phyloP scores from a whole-genome alignment of 495 filamentous ascomycete species.

The Penicillium paradoxum region DNA sequence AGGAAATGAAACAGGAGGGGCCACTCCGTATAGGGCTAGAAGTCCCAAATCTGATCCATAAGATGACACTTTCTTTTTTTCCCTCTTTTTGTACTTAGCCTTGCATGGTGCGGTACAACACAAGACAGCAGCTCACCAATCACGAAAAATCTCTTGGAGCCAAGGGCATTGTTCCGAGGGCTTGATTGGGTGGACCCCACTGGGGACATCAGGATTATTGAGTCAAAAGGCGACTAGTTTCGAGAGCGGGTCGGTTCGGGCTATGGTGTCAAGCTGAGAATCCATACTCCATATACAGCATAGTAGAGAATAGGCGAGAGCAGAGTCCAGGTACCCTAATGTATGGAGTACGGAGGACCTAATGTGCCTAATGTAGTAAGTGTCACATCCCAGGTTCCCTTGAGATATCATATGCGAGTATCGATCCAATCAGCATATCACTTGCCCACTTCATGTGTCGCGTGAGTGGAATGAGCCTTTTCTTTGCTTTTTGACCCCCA shows the following conservation, averaged over 20 bases:
- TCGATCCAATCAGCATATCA: neutral
- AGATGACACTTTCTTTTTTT: no score
- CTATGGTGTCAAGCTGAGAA: constrained; percentile 3
- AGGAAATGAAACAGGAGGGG: no score
- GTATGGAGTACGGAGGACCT: neutral
- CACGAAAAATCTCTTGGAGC: neutral
- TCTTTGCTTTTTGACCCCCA: no score
- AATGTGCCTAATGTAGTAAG: neutral
- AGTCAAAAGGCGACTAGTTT: constrained; percentile 3
- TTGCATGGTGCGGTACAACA: no score
- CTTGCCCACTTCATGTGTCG: neutral
- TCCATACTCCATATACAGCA: neutral
- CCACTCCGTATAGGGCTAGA: no score
- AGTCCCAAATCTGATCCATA: no score
- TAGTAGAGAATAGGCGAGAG: neutral
- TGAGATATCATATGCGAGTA: constrained; percentile 9
- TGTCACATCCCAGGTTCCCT: neutral
- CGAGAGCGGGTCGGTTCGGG: neutral
- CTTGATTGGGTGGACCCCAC: neutral
- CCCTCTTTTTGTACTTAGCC: no score
- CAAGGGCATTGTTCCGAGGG: constrained; percentile 2
- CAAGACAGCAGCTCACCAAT: neutral
- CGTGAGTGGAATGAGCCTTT: no score
- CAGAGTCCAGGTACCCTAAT: neutral
- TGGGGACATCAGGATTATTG: neutral